Evolutionary conservation across 139 green algal species (phyloP).

Genomic region (Bryopsis sp.): DNA sequence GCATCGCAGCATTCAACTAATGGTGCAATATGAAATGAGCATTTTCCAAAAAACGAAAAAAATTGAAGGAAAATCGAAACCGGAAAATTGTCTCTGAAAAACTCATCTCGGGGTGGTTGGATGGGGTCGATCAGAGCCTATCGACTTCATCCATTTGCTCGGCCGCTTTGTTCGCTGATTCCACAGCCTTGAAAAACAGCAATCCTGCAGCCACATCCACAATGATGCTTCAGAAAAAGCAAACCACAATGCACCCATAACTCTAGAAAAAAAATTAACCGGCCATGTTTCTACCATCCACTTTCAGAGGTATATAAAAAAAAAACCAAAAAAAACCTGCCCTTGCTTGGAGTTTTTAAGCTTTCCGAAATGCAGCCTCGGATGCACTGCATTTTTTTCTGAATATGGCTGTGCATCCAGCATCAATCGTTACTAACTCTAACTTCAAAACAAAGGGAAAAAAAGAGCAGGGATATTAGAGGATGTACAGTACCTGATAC

Average conservation of each 20-base stretch:
- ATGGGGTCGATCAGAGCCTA: not conserved
- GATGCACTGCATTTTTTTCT: no score
- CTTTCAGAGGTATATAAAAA: no score
- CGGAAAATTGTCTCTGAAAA: not conserved
- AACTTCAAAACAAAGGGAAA: no score
- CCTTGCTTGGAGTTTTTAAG: no score
- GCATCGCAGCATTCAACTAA: not conserved
- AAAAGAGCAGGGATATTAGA: not conserved
- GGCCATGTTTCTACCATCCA: no score
- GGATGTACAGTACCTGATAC: slow-evolving; percentile 30
- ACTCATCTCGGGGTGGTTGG: no score
- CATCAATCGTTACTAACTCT: no score
- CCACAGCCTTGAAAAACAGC: slow-evolving; percentile 7
- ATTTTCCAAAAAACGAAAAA: not conserved
- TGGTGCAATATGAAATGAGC: not conserved
- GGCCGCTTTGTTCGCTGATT: slow-evolving; percentile 7
- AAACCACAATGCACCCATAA: no score
- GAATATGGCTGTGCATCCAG: no score
- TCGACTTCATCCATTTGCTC: slow-evolving; percentile 13
- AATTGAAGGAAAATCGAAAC: not conserved
- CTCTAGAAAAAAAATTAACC: no score
- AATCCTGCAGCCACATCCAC: slow-evolving; percentile 4
- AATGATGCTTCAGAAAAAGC: slow-evolving; percentile 6
- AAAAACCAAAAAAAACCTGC: no score
- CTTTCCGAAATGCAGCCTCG: no score